Percentiles rank a stretch among this genome's conserved stretches.
These are phyloP conservation scores for Rhodotorula sp. DNA, from an alignment of 1,284 basidiomycete species.

Conservation along the genomic window DNA sequence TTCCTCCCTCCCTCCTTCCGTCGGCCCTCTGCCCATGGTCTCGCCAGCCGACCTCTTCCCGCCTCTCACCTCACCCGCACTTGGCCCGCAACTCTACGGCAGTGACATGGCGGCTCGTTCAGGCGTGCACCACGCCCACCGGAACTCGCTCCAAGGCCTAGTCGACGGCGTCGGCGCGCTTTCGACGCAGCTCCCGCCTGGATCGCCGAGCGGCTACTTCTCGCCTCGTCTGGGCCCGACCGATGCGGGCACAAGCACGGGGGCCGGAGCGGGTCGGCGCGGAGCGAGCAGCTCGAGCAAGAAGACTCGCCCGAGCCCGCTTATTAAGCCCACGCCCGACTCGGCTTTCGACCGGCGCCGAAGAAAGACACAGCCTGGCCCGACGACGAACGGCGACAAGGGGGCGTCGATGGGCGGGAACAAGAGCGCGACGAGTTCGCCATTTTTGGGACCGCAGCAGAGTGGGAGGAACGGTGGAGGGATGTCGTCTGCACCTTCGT, in stretches of 20 bases:
- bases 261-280: constrained; percentile 23
- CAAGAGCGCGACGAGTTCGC: constrained; percentile 31
- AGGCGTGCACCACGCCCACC: constrained; percentile 9
- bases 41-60: constrained; percentile 56
- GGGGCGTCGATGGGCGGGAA: background rate
- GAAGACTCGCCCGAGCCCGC: constrained; percentile 37
- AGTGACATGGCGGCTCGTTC: background rate
- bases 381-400: constrained; percentile 5
- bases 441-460: constrained; percentile 15
- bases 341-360: constrained; percentile 10
- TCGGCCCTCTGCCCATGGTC: constrained; percentile 44
- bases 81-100: constrained; percentile 50
- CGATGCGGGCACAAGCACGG: constrained; percentile 18
- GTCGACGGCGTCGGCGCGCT: constrained; percentile 36
- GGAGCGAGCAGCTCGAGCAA: constrained; percentile 29
- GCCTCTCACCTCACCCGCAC: constrained; percentile 60
- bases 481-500: background rate
- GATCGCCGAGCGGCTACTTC: constrained; percentile 2
- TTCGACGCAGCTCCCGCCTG: constrained; percentile 28
- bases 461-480: background rate
- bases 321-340: constrained; percentile 38
- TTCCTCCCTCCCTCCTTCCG: constrained; percentile 34
- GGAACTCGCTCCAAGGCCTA: constrained; percentile 36
- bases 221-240: constrained; percentile 28
- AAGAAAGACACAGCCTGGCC: constrained; percentile 5